A percentile compares a stretch with the other conserved stretches of the same genome.
These are phyloP conservation scores for Capsella bursapastoris DNA, from an alignment of 345 rosid species.

Conservation along the genomic window DNA sequence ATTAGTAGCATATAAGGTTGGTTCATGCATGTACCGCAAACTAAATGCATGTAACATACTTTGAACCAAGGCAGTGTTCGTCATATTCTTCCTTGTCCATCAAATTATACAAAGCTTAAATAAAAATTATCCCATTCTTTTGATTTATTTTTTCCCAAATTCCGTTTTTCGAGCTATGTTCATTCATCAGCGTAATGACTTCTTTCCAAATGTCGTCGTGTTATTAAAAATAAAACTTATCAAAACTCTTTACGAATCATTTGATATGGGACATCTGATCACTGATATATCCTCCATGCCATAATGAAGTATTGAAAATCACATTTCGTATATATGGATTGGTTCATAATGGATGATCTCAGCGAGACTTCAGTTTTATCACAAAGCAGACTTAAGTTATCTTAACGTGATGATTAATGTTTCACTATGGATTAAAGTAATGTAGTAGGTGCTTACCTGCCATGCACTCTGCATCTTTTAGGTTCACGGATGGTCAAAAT, in stretches of 20 bases:
- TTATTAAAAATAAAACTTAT: not conserved
- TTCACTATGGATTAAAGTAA: not conserved
- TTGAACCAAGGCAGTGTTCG: constrained; percentile 45
- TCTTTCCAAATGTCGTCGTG: constrained; percentile 5
- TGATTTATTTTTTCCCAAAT: constrained; percentile 20
- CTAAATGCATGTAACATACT: constrained; percentile 41
- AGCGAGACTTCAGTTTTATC: not conserved
- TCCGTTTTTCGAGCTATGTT: constrained; percentile 37
- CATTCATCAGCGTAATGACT: constrained; percentile 35
- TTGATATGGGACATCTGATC: constrained; percentile 20
- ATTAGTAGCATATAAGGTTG: constrained; percentile 22
- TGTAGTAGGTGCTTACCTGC: constrained; percentile 11
- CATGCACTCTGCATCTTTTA: constrained; percentile 27
- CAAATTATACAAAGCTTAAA: constrained; percentile 23
- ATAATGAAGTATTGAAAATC: not conserved
- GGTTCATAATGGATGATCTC: not conserved
- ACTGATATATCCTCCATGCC: constrained; percentile 8
- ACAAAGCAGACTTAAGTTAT: not conserved
- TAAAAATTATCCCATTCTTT: constrained; percentile 20
- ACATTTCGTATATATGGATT: not conserved
- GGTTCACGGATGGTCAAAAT: constrained; percentile 12
- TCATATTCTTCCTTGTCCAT: constrained; percentile 32
- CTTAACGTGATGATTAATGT: not conserved
- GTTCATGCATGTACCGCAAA: constrained; percentile 46
- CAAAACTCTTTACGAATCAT: constrained; percentile 6